Evolutionary conservation across 139 green algal genomes (phyloP).

Genomic region (Volvox reticuliferus): DNA sequence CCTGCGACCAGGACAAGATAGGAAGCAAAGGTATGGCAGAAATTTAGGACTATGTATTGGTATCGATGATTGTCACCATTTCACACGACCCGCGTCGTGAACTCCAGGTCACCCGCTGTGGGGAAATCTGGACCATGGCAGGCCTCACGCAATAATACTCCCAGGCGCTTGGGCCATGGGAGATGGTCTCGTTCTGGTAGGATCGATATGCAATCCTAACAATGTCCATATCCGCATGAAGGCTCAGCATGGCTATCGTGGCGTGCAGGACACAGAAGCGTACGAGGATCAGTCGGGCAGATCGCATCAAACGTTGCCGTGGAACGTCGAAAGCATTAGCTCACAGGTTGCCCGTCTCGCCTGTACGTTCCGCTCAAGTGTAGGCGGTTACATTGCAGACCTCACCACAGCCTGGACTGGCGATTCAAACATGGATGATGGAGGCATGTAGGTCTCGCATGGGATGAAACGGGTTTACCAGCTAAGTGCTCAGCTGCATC

Average conservation of each 20-base stretch:
- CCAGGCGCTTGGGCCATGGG: slow-evolving; percentile 19
- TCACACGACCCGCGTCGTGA: background rate
- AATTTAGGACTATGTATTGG: no score
- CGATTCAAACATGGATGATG: background rate
- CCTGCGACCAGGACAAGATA: no score
- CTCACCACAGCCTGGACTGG: slow-evolving; percentile 2
- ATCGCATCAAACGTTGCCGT: background rate
- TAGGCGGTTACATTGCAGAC: background rate
- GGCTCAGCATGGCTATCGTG: background rate
- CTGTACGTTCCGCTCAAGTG: background rate
- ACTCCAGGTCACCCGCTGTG: background rate
- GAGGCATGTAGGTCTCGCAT: no score
- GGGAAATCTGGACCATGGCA: background rate
- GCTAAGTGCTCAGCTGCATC: no score
- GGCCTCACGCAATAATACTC: background rate
- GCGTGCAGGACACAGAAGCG: background rate
- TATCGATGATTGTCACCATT: no score
- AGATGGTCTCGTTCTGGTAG: slow-evolving; percentile 19
- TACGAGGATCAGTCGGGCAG: background rate
- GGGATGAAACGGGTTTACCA: no score
- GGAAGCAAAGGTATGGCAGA: no score
- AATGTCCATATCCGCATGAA: no score
- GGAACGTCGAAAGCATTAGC: background rate
- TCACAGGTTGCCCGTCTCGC: background rate
- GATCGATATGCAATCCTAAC: background rate